Conservation (phyloP, 306 rosid genomes). For the Purshia tridentata region DNA sequence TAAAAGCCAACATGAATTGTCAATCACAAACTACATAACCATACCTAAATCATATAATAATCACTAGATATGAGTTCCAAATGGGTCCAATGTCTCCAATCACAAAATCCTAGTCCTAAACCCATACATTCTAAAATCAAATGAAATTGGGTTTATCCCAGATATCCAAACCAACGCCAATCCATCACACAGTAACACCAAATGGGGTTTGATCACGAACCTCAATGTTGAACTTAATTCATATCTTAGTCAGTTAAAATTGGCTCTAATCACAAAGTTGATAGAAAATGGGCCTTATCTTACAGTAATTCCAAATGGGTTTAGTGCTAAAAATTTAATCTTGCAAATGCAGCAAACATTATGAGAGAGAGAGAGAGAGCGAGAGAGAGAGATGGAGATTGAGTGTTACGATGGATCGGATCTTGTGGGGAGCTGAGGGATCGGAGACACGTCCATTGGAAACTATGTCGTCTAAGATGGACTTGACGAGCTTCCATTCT, state of each 20-base stretch:
- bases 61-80: neutral
- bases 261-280: neutral
- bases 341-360: slow-evolving; percentile 1
- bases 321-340: neutral
- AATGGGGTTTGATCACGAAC: neutral
- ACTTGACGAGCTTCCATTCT: slow-evolving; percentile 84
- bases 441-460: slow-evolving; percentile 59
- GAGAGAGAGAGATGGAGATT: slow-evolving; percentile 1
- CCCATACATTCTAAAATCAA: neutral
- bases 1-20: neutral
- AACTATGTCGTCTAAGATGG: slow-evolving; percentile 71
- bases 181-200: neutral
- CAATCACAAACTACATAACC: neutral
- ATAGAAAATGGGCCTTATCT: neutral
- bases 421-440: slow-evolving; percentile 55
- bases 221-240: neutral
- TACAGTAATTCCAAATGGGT: neutral
- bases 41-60: neutral
- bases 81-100: neutral
- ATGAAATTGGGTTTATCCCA: slow-evolving; percentile 3
- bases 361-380: neutral
- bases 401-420: slow-evolving; percentile 82
- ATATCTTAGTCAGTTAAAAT: neutral
- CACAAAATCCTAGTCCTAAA: neutral
- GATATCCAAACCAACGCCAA: neutral